phyloP scores from a whole-genome alignment of 306 rosid genomes.

The Pyrus pyrifolia region DNA sequence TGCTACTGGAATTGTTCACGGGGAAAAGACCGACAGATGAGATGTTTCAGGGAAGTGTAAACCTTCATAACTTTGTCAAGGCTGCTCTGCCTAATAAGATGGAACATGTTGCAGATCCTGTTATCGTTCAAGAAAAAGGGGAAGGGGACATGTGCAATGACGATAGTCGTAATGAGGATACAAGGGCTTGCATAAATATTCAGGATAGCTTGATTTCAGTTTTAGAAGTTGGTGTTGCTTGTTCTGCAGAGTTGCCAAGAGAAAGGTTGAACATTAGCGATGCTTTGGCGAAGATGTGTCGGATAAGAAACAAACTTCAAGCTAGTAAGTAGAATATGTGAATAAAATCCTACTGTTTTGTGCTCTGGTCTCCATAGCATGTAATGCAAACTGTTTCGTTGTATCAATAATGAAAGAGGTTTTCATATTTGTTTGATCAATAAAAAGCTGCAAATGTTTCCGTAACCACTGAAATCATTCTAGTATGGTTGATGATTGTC shows the following conservation, averaged over 20 bases:
- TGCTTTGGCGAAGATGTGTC: not conserved
- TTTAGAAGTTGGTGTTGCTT: not conserved
- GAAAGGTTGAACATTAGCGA: not conserved
- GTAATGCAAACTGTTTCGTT: not conserved
- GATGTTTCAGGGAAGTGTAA: conserved; percentile 4
- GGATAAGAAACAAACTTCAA: not conserved
- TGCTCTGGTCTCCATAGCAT: not conserved
- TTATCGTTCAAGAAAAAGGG: not conserved
- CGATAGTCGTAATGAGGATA: not conserved
- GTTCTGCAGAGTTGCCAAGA: not conserved
- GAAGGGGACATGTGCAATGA: not conserved
- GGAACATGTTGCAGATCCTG: not conserved
- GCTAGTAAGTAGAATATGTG: not conserved
- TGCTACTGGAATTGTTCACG: conserved; percentile 10
- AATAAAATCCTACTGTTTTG: not conserved
- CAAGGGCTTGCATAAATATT: not conserved
- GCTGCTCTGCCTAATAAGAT: not conserved
- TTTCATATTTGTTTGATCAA: too few relatives aligned
- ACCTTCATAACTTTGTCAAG: not conserved
- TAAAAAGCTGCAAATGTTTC: too few relatives aligned
- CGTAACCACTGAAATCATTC: too few relatives aligned
- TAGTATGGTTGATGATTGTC: too few relatives aligned
- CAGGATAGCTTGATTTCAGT: not conserved
- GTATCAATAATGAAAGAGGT: not conserved
- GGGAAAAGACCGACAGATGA: conserved; percentile 15